A percentile compares a stretch with the other conserved stretches of the same genome.
These are phyloP conservation scores for Echeveria elegans DNA, from an alignment of 164 flowering plant species.

Conservation along the genomic window DNA sequence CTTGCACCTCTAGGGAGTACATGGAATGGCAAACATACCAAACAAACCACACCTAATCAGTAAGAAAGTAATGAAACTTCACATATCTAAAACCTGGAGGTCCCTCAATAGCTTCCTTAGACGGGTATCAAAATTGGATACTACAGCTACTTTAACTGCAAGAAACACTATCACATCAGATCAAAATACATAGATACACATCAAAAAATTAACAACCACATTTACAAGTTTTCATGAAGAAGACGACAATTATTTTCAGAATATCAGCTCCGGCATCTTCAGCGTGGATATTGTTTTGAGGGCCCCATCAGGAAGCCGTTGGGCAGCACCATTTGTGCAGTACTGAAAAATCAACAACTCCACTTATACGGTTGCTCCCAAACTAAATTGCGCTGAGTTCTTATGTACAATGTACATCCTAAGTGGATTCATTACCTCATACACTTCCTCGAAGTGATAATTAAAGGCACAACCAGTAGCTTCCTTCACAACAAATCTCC, in stretches of 20 bases:
- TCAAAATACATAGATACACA: slow-evolving; percentile 7
- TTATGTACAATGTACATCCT: not conserved
- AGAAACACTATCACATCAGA: slow-evolving; percentile 12
- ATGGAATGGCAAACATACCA: not conserved
- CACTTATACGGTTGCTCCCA: not conserved
- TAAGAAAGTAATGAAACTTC: slow-evolving; percentile 15
- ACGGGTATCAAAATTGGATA: slow-evolving; percentile 91
- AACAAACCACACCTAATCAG: not conserved
- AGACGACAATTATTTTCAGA: slow-evolving; percentile 20
- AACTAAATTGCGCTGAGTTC: not conserved
- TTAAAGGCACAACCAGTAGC: slow-evolving; percentile 67
- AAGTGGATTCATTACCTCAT: slow-evolving; percentile 44
- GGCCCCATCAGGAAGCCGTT: slow-evolving; percentile 80
- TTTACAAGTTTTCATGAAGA: not conserved
- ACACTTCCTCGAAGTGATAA: slow-evolving; percentile 90
- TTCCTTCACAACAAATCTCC: slow-evolving; percentile 90
- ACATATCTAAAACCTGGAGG: slow-evolving; percentile 68
- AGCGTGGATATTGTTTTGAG: slow-evolving; percentile 41
- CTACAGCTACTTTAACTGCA: slow-evolving; percentile 90
- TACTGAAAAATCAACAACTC: slow-evolving; percentile 35
- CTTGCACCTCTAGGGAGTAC: too few relatives aligned
- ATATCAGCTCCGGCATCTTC: slow-evolving; percentile 76
- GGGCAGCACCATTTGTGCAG: slow-evolving; percentile 77
- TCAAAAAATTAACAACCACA: not conserved
- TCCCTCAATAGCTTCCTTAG: slow-evolving; percentile 84